These are phyloP conservation scores for Rickenella mellea DNA, from an alignment of 768 basidiomycete genomes.

Conservation along the genomic window DNA sequence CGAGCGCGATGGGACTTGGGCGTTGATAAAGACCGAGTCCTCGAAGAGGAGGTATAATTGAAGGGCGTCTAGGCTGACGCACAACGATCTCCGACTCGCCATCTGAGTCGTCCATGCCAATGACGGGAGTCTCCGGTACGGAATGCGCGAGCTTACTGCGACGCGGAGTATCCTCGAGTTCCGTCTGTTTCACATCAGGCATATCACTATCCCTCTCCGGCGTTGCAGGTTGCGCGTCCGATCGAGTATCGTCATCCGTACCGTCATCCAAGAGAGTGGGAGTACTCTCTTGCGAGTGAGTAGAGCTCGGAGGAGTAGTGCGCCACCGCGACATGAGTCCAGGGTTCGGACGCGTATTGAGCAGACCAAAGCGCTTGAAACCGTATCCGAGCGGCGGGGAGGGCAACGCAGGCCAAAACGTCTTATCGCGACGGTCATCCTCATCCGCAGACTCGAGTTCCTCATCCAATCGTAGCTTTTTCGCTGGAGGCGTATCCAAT, in stretches of 20 bases:
- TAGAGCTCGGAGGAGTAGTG: neutral
- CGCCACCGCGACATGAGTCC: neutral
- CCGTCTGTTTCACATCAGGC: no score
- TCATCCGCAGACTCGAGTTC: no score
- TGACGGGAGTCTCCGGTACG: no score
- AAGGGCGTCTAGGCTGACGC: no score
- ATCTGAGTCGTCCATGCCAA: no score
- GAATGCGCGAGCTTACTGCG: no score
- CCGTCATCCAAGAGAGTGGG: neutral
- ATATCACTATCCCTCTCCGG: neutral
- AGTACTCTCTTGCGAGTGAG: neutral
- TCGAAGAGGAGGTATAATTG: no score
- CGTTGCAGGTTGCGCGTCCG: neutral
- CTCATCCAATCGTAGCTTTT: neutral
- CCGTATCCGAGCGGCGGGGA: neutral
- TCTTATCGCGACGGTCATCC: neutral
- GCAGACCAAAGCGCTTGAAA: neutral
- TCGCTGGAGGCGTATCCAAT: neutral
- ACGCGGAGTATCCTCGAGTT: no score
- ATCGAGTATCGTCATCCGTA: neutral
- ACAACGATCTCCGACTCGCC: no score
- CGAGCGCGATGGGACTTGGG: neutral
- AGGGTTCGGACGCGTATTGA: neutral
- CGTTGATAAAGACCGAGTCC: neutral
- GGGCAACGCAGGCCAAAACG: neutral